These are phyloP conservation scores for Ormosia emarginata DNA, from an alignment of 306 rosid genomes.

Conservation along the genomic window DNA sequence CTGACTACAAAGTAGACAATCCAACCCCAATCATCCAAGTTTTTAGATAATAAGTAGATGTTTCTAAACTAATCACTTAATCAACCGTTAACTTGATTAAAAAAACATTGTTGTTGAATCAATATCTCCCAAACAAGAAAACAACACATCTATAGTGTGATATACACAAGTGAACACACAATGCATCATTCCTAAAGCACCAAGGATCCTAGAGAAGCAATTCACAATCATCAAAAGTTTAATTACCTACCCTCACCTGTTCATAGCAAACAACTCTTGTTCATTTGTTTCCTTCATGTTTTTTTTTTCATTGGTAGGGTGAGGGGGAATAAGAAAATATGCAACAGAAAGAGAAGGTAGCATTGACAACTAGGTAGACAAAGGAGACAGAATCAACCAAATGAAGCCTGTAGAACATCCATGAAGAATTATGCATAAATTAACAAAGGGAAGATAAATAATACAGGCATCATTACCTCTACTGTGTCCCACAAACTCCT, in stretches of 20 bases:
- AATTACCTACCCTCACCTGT: background rate
- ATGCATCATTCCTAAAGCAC: too few relatives aligned
- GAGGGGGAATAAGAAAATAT: background rate
- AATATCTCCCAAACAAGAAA: too few relatives aligned
- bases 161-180: too few relatives aligned
- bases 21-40: too few relatives aligned
- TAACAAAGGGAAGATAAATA: too few relatives aligned
- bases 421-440: background rate
- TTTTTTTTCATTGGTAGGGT: background rate
- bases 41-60: too few relatives aligned
- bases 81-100: too few relatives aligned
- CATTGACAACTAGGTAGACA: slow-evolving; percentile 4
- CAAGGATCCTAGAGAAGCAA: too few relatives aligned
- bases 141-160: too few relatives aligned
- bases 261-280: background rate
- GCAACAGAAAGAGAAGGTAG: background rate
- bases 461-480: slow-evolving; percentile 53
- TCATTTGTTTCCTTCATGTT: background rate
- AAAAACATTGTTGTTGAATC: too few relatives aligned
- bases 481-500: slow-evolving; percentile 92
- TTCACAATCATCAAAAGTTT: background rate
- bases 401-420: background rate
- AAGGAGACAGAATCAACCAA: background rate
- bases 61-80: too few relatives aligned
- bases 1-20: too few relatives aligned